These are phyloP conservation scores for Acephala macrosclerotiorum DNA, from an alignment of 2,329 filamentous ascomycete species.

Conservation along the genomic window DNA sequence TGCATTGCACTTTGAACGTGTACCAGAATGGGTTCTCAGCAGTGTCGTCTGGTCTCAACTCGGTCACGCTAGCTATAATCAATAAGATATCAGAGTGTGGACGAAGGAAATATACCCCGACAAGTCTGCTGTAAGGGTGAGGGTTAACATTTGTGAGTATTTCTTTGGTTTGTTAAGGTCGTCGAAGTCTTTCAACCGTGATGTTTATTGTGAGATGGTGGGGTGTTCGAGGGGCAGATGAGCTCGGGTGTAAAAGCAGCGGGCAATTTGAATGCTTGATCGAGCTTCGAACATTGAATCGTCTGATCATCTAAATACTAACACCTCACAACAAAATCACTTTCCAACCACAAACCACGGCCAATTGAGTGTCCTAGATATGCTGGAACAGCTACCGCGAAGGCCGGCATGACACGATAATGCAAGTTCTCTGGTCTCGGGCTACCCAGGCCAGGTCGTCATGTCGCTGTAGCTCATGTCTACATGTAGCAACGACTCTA, in stretches of 20 bases:
- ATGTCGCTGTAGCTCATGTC: slow-evolving; percentile 69
- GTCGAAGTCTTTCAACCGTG: not conserved
- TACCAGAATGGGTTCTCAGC: slow-evolving; percentile 89
- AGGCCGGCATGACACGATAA: slow-evolving; percentile 49
- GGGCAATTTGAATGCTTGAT: not conserved
- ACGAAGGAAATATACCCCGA: slow-evolving; percentile 61
- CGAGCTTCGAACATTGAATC: slow-evolving; percentile 8
- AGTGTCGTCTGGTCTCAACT: slow-evolving; percentile 85
- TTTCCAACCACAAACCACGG: not conserved
- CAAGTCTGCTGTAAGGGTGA: slow-evolving; percentile 73
- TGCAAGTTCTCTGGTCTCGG: slow-evolving; percentile 75
- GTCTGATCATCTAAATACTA: slow-evolving; percentile 12
- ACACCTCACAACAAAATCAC: not conserved
- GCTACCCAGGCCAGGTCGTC: slow-evolving; percentile 65
- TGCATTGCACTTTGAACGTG: slow-evolving; percentile 97
- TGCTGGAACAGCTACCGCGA: not conserved
- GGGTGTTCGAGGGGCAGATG: slow-evolving; percentile 20
- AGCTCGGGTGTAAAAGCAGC: slow-evolving; percentile 16
- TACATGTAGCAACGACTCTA: slow-evolving; percentile 55
- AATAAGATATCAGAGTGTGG: not conserved
- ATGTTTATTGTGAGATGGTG: slow-evolving; percentile 15
- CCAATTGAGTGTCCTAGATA: slow-evolving; percentile 16
- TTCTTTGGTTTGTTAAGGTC: slow-evolving; percentile 15
- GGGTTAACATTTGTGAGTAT: slow-evolving; percentile 61
- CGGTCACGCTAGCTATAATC: slow-evolving; percentile 73